phyloP scores from a whole-genome alignment of 2,329 filamentous ascomycete genomes.

The Drechslerella coelobrocha region DNA sequence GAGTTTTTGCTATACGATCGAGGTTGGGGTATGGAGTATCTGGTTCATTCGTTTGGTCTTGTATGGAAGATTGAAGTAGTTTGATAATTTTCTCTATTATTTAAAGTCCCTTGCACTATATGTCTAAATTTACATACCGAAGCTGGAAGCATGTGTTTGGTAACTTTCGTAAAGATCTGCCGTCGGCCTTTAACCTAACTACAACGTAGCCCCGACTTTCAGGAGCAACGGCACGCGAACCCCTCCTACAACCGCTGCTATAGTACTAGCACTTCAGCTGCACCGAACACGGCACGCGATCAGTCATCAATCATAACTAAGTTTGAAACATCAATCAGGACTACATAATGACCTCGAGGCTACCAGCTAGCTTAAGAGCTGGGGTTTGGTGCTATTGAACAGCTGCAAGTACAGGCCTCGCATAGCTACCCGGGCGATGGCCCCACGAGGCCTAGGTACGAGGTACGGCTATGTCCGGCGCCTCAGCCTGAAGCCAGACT shows the following conservation, averaged over 20 bases:
- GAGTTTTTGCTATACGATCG: too few species aligned
- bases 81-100: background rate
- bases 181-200: too few species aligned
- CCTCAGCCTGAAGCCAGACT: conserved; percentile 12
- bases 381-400: conserved; percentile 7
- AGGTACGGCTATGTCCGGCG: conserved; percentile 3
- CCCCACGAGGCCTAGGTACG: background rate
- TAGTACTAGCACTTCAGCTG: too few species aligned
- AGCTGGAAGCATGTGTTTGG: too few species aligned
- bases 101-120: background rate
- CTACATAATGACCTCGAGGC: conserved; percentile 9
- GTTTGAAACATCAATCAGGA: conserved; percentile 16
- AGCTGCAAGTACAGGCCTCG: conserved; percentile 12
- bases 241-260: too few species aligned
- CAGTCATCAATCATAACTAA: conserved; percentile 7
- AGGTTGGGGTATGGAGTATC: too few species aligned
- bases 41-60: background rate
- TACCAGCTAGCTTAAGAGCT: conserved; percentile 10
- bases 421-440: background rate
- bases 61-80: background rate
- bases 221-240: too few species aligned
- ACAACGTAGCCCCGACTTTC: too few species aligned
- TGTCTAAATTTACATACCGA: too few species aligned
- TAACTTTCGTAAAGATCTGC: too few species aligned
- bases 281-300: background rate